Evolutionary conservation across 2,329 filamentous ascomycete species (phyloP), one percentile per base, ranked within the genome.

Genomic region (Neofusicoccum sp.): DNA sequence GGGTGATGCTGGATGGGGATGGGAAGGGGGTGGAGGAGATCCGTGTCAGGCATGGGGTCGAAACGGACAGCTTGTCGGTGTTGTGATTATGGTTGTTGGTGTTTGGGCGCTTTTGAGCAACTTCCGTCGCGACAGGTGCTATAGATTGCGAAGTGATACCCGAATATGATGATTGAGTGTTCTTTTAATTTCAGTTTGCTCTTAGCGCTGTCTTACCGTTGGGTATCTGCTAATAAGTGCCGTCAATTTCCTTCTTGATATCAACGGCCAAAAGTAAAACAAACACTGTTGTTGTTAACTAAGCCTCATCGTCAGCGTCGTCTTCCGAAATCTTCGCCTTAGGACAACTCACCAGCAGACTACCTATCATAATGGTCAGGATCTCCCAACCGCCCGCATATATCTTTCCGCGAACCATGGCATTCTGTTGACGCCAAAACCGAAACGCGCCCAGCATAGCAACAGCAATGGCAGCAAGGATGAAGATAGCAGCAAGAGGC

Each of bases 361-460:
- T 70, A 30, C 80, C 69, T 3, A 71, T 63, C 62, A 80, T 81
- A 11, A 86, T 77, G 0, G 73, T 65, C 57, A 78, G 75, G 6
- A 87, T 67, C 67, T 88, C 85, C 80, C 83, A 86, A 0, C 85
- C 85, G 5, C 85, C 84, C 2, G 79, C 78, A 67, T 82, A 72
- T 0, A 84, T 77, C 67, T 82, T 86, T 0, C 85, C 86, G 61
- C 80, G 70, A 3, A 83, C 73, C 62, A 89, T 81, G 0, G 82
- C 83, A 68, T 78, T 78, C 70, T 89, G 86, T 65, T 86, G 80
- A 61, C 81, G 79, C 80, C 82, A 88, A 66, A 85, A 87, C 28
- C 86, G 78, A 63, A 79, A 77, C 1, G 80, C 79, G 1, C 86
- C 86, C n/a, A 88, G 65, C 0, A 81, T 31, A 0, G 81, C 71